A percentile compares a stretch with the other conserved stretches of the same genome.
Evolutionary conservation across 1,139 yeast genomes (phyloP).

Genomic region (Taphrina confusa): DNA sequence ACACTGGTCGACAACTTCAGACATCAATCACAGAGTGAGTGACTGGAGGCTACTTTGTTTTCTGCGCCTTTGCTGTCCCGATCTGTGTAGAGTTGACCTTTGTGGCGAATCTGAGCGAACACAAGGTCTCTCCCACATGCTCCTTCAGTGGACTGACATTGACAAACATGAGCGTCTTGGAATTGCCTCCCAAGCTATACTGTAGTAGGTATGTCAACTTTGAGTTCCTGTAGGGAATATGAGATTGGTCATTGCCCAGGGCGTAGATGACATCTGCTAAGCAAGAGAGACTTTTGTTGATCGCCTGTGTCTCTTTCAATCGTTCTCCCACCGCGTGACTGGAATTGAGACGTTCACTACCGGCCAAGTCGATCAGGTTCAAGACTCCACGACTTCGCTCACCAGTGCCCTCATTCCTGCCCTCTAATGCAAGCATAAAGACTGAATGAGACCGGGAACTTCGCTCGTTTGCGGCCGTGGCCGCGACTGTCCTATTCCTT

Average conservation of each 20-base stretch:
- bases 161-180: conserved; percentile 92
- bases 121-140: conserved; percentile 74
- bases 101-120: conserved; percentile 85
- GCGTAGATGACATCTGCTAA: conserved; percentile 89
- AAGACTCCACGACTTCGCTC: conserved; percentile 61
- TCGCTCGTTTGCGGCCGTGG: conserved; percentile 76
- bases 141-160: conserved; percentile 70
- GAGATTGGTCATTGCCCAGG: conserved; percentile 52
- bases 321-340: conserved; percentile 72
- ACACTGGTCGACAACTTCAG: too few relatives aligned
- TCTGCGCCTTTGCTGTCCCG: conserved; percentile 32
- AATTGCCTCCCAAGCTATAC: conserved; percentile 78
- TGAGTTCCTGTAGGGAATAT: conserved; percentile 61
- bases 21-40: too few relatives aligned
- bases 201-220: conserved; percentile 77
- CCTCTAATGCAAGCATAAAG: conserved; percentile 64
- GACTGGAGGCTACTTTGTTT: conserved; percentile 18
- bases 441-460: conserved; percentile 77
- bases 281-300: conserved; percentile 83
- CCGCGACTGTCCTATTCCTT: conserved; percentile 71
- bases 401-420: conserved; percentile 57
- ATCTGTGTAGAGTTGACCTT: conserved; percentile 48
- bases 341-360: conserved; percentile 77
- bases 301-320: conserved; percentile 82
- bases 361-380: conserved; percentile 81